Evolutionary conservation across 208 protist genomes (phyloP).

Genomic region (Acanthamoeba royreba): DNA sequence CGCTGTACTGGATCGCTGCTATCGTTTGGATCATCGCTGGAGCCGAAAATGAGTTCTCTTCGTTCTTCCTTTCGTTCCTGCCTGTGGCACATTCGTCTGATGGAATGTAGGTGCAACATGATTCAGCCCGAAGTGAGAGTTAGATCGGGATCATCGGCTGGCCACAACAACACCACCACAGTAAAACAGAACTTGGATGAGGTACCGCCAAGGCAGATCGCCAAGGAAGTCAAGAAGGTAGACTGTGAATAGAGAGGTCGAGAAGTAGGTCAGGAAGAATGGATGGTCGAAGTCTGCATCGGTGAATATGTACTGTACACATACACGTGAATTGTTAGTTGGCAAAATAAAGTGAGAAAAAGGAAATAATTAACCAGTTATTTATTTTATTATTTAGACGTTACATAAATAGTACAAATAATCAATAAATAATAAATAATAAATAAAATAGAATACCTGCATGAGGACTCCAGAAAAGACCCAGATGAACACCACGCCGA

Average conservation of each 20-base stretch:
- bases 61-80: background rate
- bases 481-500: slow-evolving; percentile 47
- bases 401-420: background rate
- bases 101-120: too few species aligned
- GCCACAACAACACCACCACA: too few species aligned
- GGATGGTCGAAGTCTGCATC: slow-evolving; percentile 60
- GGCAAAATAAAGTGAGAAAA: background rate
- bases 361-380: background rate
- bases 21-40: background rate
- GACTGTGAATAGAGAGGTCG: slow-evolving; percentile 61
- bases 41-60: background rate
- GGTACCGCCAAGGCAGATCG: background rate
- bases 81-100: background rate
- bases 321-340: background rate
- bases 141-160: too few species aligned
- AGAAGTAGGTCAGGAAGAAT: slow-evolving; percentile 70
- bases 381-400: background rate
- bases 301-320: slow-evolving; percentile 53
- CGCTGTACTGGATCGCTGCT: background rate
- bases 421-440: background rate
- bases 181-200: background rate
- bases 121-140: too few species aligned
- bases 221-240: slow-evolving; percentile 55
- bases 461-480: slow-evolving; percentile 16
- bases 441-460: too few species aligned